Conservation (phyloP, 352 stramenopile species). For the Elongisporangium anandrum region DNA sequence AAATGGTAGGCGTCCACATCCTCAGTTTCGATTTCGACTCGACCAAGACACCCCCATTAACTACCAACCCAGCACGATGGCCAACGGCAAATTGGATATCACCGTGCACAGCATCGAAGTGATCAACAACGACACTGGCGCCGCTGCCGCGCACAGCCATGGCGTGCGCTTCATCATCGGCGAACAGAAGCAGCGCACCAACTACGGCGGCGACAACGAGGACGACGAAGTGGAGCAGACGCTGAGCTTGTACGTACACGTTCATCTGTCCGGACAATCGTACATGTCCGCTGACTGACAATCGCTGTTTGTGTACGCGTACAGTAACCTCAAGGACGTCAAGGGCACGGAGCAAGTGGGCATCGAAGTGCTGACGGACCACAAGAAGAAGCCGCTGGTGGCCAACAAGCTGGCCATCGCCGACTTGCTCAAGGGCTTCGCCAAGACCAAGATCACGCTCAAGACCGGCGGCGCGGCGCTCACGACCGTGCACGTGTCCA, state of each 20-base stretch:
- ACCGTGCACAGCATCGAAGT: slow-evolving; percentile 15
- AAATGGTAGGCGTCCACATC: neutral
- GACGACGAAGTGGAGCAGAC: slow-evolving; percentile 9
- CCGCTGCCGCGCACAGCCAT: slow-evolving; percentile 5
- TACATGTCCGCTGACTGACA: neutral
- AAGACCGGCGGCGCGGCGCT: slow-evolving; percentile 21
- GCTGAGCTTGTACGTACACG: slow-evolving; percentile 11
- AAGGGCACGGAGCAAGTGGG: slow-evolving; percentile 21
- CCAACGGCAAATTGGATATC: neutral
- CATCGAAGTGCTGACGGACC: slow-evolving; percentile 41
- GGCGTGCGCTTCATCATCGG: slow-evolving; percentile 10
- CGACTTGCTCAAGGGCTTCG: slow-evolving; percentile 20
- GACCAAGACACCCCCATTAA: neutral
- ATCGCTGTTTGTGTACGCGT: slow-evolving; percentile 2
- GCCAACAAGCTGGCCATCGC: slow-evolving; percentile 23
- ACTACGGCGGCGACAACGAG: slow-evolving; percentile 6
- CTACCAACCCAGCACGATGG: neutral
- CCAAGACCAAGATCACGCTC: slow-evolving; percentile 33
- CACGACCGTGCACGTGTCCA: slow-evolving; percentile 10
- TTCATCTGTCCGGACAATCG: neutral
- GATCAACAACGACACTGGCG: neutral
- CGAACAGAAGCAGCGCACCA: slow-evolving; percentile 9
- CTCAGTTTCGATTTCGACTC: neutral
- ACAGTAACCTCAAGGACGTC: slow-evolving; percentile 31
- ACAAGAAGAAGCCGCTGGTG: slow-evolving; percentile 36